Evolutionary conservation across 371 early-diverging fungal genomes (phyloP).

Genomic region (Syncephalastrum racemosum): DNA sequence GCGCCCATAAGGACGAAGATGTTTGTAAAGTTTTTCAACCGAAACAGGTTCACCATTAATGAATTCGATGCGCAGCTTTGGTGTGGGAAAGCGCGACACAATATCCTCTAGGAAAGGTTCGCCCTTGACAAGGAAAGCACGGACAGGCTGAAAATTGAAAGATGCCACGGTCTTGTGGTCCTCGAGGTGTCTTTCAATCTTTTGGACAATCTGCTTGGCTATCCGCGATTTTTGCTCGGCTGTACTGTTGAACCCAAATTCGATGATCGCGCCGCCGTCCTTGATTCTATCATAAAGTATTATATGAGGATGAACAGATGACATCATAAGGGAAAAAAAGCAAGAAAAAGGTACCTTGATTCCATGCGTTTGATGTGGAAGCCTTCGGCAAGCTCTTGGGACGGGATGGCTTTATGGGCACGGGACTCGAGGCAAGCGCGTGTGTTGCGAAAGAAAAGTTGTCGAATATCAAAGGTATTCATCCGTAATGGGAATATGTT

Average conservation of each 20-base stretch:
- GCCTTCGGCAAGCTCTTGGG: constrained; percentile 24
- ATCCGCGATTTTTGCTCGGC: constrained; percentile 21
- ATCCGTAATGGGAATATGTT: constrained; percentile 48
- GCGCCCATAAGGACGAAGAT: constrained; percentile 79
- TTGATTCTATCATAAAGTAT: constrained; percentile 37
- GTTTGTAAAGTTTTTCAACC: constrained; percentile 71
- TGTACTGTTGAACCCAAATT: constrained; percentile 35
- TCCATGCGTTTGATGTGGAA: constrained; percentile 35
- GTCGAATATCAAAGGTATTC: constrained; percentile 39
- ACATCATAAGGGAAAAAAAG: too few relatives aligned
- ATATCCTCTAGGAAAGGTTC: constrained; percentile 90
- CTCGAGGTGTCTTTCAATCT: constrained; percentile 36
- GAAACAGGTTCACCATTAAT: constrained; percentile 61
- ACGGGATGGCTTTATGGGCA: constrained; percentile 30
- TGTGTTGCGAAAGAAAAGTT: constrained; percentile 34
- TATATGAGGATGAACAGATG: not conserved
- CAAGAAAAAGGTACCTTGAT: constrained; percentile 31
- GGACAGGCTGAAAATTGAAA: constrained; percentile 61
- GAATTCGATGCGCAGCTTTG: constrained; percentile 71
- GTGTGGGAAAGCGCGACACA: constrained; percentile 70
- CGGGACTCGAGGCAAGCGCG: constrained; percentile 30
- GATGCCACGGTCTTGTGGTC: constrained; percentile 49
- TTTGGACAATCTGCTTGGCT: constrained; percentile 33
- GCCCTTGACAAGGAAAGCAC: constrained; percentile 72
- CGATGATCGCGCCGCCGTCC: constrained; percentile 51